Evolutionary conservation across 768 basidiomycete genomes (phyloP).

Genomic region (Serpula lacrymans): DNA sequence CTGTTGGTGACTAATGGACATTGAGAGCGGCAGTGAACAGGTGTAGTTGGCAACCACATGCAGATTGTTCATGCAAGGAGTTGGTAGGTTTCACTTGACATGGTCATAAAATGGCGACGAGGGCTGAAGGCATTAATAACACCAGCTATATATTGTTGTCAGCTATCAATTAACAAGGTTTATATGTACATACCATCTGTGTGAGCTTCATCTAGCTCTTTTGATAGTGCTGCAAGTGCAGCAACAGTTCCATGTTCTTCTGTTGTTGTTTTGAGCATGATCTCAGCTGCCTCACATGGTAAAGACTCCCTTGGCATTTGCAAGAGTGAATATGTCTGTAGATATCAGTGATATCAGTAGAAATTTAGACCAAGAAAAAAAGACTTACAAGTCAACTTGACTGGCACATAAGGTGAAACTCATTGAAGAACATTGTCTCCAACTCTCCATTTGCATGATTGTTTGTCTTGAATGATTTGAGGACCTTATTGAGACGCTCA

Average conservation of each 20-base stretch:
- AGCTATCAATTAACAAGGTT: not conserved
- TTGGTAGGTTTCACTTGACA: constrained; percentile 2
- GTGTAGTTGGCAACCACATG: not conserved
- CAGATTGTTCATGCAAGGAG: constrained; percentile 2
- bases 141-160: constrained; percentile 1
- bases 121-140: constrained; percentile 4
- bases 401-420: constrained; percentile 16
- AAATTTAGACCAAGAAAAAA: no score
- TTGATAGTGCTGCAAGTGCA: constrained; percentile 8
- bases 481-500: constrained; percentile 33
- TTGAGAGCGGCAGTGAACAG: not conserved
- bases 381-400: not conserved
- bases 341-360: not conserved
- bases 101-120: not conserved
- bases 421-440: constrained; percentile 23
- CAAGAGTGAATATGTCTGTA: not conserved
- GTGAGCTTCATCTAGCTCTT: constrained; percentile 18
- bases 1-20: not conserved
- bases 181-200: constrained; percentile 14
- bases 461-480: constrained; percentile 32
- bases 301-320: not conserved
- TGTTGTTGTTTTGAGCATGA: constrained; percentile 12
- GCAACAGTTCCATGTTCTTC: constrained; percentile 23
- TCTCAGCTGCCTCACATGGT: not conserved
- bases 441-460: constrained; percentile 31